These are phyloP conservation scores for Aspergillus biplanus DNA, from an alignment of 495 filamentous ascomycete species.

Conservation along the genomic window DNA sequence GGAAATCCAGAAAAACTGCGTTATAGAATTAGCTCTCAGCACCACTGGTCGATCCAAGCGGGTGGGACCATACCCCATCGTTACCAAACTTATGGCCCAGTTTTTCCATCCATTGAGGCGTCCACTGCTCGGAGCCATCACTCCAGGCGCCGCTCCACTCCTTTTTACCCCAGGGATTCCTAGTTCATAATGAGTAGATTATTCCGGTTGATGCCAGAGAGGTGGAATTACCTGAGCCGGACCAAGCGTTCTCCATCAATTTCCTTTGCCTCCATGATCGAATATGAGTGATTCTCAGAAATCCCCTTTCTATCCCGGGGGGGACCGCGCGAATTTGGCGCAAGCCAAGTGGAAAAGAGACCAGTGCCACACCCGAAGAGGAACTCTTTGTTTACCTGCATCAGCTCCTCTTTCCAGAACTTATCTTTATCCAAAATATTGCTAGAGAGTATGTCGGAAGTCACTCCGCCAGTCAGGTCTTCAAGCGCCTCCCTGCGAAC, in stretches of 20 bases:
- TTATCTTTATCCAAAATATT: conserved; percentile 86
- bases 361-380: conserved; percentile 84
- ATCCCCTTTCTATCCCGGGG: conserved; percentile 70
- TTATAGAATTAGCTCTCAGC: neutral
- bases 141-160: conserved; percentile 88
- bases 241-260: conserved; percentile 75
- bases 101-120: conserved; percentile 79
- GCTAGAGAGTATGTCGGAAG: conserved; percentile 74
- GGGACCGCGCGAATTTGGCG: conserved; percentile 40
- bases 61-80: conserved; percentile 58
- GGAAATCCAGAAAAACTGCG: conserved; percentile 66
- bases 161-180: conserved; percentile 85
- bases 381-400: conserved; percentile 84
- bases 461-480: conserved; percentile 91
- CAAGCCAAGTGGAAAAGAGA: conserved; percentile 60
- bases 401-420: conserved; percentile 87
- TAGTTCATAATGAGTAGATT: conserved; percentile 28
- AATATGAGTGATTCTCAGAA: conserved; percentile 82
- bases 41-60: neutral
- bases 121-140: conserved; percentile 92
- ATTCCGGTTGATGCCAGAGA: neutral
- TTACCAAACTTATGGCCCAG: conserved; percentile 85
- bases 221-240: conserved; percentile 57
- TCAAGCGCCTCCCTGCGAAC: conserved; percentile 77
- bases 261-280: conserved; percentile 81